Percentiles rank a stretch among this genome's conserved stretches.
phyloP scores from a whole-genome alignment of 805 yeast species.

The Candida palmyrensis region DNA sequence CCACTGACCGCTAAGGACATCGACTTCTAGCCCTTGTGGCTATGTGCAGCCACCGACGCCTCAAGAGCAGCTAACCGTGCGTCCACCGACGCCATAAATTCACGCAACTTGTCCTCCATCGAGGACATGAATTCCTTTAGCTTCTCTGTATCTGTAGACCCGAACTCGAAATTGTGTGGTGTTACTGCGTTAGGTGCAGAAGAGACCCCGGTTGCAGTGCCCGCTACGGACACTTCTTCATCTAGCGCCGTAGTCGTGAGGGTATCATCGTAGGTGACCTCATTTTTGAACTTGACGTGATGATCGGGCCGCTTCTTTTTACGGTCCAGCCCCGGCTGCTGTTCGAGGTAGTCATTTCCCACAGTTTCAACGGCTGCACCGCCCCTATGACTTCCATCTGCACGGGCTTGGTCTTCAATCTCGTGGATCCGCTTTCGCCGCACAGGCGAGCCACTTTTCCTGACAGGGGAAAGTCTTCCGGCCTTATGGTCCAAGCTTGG shows the following conservation, averaged over 20 bases:
- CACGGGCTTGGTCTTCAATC: slow-evolving; percentile 15
- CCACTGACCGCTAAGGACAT: slow-evolving; percentile 29
- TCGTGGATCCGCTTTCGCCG: slow-evolving; percentile 25
- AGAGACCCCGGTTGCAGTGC: too few species aligned
- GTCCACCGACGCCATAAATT: slow-evolving; percentile 4
- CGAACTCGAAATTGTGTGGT: too few species aligned
- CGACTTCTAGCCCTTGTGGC: slow-evolving; percentile 19
- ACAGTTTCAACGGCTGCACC: too few species aligned
- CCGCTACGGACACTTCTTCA: too few species aligned
- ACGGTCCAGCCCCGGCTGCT: too few species aligned
- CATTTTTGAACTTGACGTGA: slow-evolving; percentile 5
- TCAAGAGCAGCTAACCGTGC: slow-evolving; percentile 1
- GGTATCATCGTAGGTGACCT: slow-evolving; percentile 6
- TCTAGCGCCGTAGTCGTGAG: background rate
- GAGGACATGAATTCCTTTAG: slow-evolving; percentile 14
- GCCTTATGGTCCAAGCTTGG: too few species aligned
- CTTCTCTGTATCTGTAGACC: too few species aligned
- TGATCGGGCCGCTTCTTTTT: slow-evolving; percentile 4
- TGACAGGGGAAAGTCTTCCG: slow-evolving; percentile 18
- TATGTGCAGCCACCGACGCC: background rate
- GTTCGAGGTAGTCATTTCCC: too few species aligned
- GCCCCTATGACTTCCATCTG: slow-evolving; percentile 7
- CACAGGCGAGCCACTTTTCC: slow-evolving; percentile 32
- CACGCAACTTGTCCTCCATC: slow-evolving; percentile 7
- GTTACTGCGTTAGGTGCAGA: too few species aligned